Evolutionary conservation across 2,329 filamentous ascomycete genomes (phyloP).

Genomic region (Leptographium radiaticola): DNA sequence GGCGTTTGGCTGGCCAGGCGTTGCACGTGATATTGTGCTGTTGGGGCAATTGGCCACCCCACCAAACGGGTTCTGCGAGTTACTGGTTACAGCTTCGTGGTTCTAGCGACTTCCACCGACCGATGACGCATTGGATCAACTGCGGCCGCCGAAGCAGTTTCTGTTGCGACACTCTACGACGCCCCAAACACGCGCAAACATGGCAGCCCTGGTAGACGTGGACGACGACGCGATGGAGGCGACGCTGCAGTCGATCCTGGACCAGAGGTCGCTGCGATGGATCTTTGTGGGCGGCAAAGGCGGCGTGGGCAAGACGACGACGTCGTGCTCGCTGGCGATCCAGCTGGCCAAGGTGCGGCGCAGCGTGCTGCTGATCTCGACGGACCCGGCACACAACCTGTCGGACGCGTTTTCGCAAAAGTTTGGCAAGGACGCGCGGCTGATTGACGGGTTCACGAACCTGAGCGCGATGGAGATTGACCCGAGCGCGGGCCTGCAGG

Average conservation of each 20-base stretch:
- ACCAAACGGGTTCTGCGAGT: not conserved
- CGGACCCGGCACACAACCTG: constrained; percentile 95
- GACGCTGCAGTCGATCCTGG: constrained; percentile 83
- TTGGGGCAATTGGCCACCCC: no score
- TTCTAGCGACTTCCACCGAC: not conserved
- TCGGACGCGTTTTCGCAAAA: constrained; percentile 97
- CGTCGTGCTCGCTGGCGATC: constrained; percentile 94
- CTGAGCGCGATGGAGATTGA: constrained; percentile 99
- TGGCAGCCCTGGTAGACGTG: constrained; percentile 29
- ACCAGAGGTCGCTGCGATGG: constrained; percentile 92
- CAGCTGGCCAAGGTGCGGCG: constrained; percentile 92
- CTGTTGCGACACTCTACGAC: not conserved
- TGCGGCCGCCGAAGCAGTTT: not conserved
- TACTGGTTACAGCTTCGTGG: not conserved
- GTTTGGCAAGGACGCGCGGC: constrained; percentile 94
- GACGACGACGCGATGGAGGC: constrained; percentile 71
- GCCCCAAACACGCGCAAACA: not conserved
- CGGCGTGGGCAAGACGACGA: constrained; percentile 98
- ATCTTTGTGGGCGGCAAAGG: constrained; percentile 98
- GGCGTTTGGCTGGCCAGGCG: not conserved
- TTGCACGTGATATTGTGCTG: no score
- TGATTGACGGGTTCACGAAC: constrained; percentile 85
- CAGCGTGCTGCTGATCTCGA: constrained; percentile 94
- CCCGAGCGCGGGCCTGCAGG: constrained; percentile 94
- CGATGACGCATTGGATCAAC: no score